A percentile compares a stretch with the other conserved stretches of the same genome.
These are phyloP conservation scores for Limtongia smithiae DNA, from an alignment of 805 yeast species.

Conservation along the genomic window DNA sequence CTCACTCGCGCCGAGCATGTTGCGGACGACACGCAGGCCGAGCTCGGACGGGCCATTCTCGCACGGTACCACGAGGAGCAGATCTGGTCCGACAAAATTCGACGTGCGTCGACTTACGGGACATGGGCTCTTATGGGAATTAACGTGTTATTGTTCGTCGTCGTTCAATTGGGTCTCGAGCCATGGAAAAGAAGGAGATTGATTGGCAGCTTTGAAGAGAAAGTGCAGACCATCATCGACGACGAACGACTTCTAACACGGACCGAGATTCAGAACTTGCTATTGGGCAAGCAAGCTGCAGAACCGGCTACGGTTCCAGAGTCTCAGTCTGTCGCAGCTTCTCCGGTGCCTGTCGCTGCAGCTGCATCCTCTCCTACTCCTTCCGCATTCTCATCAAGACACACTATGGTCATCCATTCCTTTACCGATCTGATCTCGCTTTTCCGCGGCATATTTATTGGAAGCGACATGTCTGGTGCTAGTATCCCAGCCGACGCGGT, in stretches of 20 bases:
- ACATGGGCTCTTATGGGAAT: slow-evolving; percentile 86
- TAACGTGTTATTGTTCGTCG: slow-evolving; percentile 69
- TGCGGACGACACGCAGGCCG: slow-evolving; percentile 67
- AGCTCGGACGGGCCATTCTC: slow-evolving; percentile 70
- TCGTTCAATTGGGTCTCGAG: slow-evolving; percentile 84
- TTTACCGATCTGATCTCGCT: background rate
- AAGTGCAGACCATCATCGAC: slow-evolving; percentile 57
- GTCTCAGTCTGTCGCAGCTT: too few relatives aligned
- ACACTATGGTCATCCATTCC: background rate
- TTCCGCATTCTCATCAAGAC: too few relatives aligned
- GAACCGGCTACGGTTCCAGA: too few relatives aligned
- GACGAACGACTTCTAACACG: slow-evolving; percentile 24
- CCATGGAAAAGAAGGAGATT: slow-evolving; percentile 88
- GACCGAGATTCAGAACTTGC: background rate
- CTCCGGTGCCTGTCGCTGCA: too few relatives aligned
- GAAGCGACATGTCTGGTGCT: background rate
- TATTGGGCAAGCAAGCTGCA: too few relatives aligned
- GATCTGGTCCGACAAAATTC: slow-evolving; percentile 94
- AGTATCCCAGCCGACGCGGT: slow-evolving; percentile 1
- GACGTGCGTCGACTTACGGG: slow-evolving; percentile 96
- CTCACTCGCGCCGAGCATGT: slow-evolving; percentile 54
- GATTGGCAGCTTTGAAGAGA: slow-evolving; percentile 78
- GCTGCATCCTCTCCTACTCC: too few relatives aligned
- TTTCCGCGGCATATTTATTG: slow-evolving; percentile 1
- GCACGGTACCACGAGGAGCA: slow-evolving; percentile 95